phyloP scores from a whole-genome alignment of 1,284 basidiomycete genomes.

The Boletus smithii region DNA sequence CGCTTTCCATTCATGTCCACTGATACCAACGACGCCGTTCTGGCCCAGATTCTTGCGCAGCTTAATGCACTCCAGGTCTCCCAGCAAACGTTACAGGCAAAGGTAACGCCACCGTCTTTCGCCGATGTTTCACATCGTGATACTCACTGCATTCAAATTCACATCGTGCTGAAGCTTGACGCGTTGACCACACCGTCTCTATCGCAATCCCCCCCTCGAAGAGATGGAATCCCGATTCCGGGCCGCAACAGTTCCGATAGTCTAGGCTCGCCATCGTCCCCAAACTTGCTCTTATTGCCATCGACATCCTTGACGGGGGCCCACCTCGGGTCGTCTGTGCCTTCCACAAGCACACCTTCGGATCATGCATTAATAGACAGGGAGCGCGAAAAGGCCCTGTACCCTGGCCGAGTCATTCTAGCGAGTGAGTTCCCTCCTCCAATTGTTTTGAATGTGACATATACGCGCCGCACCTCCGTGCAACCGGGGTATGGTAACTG shows the following conservation, averaged over 20 bases:
- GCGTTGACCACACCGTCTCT: slow-evolving; percentile 32
- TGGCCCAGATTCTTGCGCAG: slow-evolving; percentile 69
- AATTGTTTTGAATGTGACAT: not conserved
- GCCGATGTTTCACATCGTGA: not conserved
- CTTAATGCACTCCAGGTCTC: slow-evolving; percentile 66
- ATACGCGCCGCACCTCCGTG: not conserved
- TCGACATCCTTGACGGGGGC: slow-evolving; percentile 23
- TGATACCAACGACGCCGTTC: slow-evolving; percentile 45
- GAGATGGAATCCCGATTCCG: slow-evolving; percentile 25
- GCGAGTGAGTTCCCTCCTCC: slow-evolving; percentile 55
- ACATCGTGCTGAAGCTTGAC: slow-evolving; percentile 35
- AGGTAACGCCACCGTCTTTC: slow-evolving; percentile 41
- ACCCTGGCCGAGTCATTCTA: slow-evolving; percentile 76
- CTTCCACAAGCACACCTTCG: slow-evolving; percentile 25
- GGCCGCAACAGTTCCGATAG: slow-evolving; percentile 15
- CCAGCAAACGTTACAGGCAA: slow-evolving; percentile 71
- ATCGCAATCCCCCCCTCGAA: slow-evolving; percentile 20
- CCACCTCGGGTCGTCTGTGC: slow-evolving; percentile 31
- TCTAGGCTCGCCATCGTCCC: slow-evolving; percentile 22
- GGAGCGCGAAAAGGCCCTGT: slow-evolving; percentile 69
- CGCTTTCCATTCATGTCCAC: slow-evolving; percentile 41
- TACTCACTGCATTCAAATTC: slow-evolving; percentile 1
- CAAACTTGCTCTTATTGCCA: slow-evolving; percentile 25
- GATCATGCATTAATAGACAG: slow-evolving; percentile 42
- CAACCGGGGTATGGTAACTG: not conserved